Percentiles rank a stretch among this genome's conserved stretches.
Conservation (phyloP, 2,329 filamentous ascomycete species). For the Cladosporium sp. region DNA sequence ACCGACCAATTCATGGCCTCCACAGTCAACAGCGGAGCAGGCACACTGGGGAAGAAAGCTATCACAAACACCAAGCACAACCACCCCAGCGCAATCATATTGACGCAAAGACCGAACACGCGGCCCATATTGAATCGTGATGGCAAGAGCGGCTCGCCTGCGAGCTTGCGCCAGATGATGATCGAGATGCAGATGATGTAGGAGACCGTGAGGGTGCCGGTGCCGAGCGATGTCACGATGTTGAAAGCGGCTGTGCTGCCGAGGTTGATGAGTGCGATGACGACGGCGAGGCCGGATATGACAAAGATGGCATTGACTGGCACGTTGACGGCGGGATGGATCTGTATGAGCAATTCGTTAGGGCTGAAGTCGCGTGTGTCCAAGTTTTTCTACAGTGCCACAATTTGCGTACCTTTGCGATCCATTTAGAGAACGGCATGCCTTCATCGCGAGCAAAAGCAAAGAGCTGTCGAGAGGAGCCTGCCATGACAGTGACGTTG, state of each 20-base stretch:
- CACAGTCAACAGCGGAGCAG: constrained; percentile 26
- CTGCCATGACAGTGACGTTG: constrained; percentile 43
- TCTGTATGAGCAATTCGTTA: constrained; percentile 17
- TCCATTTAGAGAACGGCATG: constrained; percentile 38
- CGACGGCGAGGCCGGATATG: constrained; percentile 22
- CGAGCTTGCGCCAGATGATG: constrained; percentile 24
- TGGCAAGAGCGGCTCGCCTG: constrained; percentile 24
- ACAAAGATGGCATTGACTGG: constrained; percentile 32
- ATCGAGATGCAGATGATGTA: constrained; percentile 26
- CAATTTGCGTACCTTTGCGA: constrained; percentile 29
- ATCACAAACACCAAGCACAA: constrained; percentile 37
- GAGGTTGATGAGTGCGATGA: constrained; percentile 36
- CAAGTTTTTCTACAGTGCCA: not conserved
- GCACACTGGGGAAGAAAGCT: constrained; percentile 37
- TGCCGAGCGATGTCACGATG: constrained; percentile 43
- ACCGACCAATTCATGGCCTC: constrained; percentile 38
- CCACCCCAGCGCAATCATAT: constrained; percentile 36
- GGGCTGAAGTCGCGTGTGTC: not conserved
- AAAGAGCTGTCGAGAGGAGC: constrained; percentile 43
- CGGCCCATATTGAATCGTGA: constrained; percentile 23
- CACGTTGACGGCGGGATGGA: constrained; percentile 30
- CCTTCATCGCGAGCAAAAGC: constrained; percentile 46
- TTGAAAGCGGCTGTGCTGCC: constrained; percentile 43
- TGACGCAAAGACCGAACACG: constrained; percentile 27
- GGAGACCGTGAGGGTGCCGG: constrained; percentile 23